phyloP scores from a whole-genome alignment of 2,329 filamentous ascomycete genomes.

The Scedosporium minutisporum region DNA sequence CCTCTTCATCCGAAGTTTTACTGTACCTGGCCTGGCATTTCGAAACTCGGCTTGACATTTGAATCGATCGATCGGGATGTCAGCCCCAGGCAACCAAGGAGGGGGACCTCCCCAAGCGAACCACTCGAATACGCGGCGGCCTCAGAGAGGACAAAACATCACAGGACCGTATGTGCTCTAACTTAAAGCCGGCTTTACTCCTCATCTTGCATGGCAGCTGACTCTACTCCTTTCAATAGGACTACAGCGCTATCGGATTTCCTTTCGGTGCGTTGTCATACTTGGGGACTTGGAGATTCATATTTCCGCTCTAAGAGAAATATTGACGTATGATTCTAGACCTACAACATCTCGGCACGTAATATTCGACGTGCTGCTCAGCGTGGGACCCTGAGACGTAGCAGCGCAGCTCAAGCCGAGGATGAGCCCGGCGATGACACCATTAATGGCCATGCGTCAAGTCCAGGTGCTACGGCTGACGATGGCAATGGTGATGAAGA shows the following conservation, averaged over 20 bases:
- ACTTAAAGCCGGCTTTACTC: not conserved
- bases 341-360: conserved; percentile 60
- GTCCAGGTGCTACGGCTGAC: conserved; percentile 9
- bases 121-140: not conserved
- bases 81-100: not conserved
- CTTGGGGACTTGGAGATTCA: not conserved
- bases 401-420: conserved; percentile 13
- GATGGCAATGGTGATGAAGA: conserved; percentile 22
- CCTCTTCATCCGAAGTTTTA: not conserved
- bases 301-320: not conserved
- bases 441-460: conserved; percentile 18
- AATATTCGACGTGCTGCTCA: conserved; percentile 44
- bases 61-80: not conserved
- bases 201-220: not conserved
- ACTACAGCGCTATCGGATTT: conserved; percentile 47
- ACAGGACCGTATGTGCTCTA: conserved; percentile 25
- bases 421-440: conserved; percentile 7
- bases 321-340: conserved; percentile 26
- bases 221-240: conserved; percentile 13
- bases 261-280: conserved; percentile 32
- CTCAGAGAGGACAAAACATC: conserved; percentile 18
- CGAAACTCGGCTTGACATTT: not conserved
- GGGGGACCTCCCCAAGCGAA: not conserved
- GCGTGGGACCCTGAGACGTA: conserved; percentile 13
- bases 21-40: not conserved